Evolutionary conservation across 1,139 yeast genomes (phyloP).

Genomic region (Debaryomyces coudertii): DNA sequence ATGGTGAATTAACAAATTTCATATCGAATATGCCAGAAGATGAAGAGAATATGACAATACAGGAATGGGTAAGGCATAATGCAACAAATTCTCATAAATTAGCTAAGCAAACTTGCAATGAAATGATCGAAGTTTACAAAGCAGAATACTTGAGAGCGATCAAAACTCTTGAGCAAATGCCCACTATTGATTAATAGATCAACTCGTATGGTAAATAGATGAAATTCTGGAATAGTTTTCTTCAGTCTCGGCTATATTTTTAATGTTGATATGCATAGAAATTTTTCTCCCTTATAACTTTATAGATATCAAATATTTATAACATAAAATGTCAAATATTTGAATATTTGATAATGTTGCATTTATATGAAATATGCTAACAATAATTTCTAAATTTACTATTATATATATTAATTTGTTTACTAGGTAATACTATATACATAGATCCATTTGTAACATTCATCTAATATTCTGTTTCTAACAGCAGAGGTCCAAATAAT

Average conservation of each 20-base stretch:
- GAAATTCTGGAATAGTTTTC: no score
- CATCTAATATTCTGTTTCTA: background rate
- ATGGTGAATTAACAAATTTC: slow-evolving; percentile 65
- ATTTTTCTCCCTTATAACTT: no score
- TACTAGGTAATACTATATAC: background rate
- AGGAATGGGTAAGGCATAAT: slow-evolving; percentile 65
- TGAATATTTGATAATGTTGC: no score
- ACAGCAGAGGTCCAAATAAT: background rate
- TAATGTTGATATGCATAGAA: no score
- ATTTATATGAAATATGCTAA: no score
- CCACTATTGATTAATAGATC: slow-evolving; percentile 6
- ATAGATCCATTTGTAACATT: background rate
- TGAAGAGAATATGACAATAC: slow-evolving; percentile 69
- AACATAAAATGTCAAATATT: no score
- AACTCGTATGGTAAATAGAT: no score
- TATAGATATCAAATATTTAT: no score
- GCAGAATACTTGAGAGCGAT: slow-evolving; percentile 42
- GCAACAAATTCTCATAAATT: slow-evolving; percentile 44
- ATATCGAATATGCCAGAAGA: slow-evolving; percentile 70
- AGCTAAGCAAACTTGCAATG: slow-evolving; percentile 47
- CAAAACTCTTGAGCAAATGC: slow-evolving; percentile 7
- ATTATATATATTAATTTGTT: no score
- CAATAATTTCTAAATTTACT: no score
- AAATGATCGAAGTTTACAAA: slow-evolving; percentile 47
- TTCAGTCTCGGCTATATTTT: no score